phyloP scores from a whole-genome alignment of 257 asterid genomes.

The Mitragyna speciosa region DNA sequence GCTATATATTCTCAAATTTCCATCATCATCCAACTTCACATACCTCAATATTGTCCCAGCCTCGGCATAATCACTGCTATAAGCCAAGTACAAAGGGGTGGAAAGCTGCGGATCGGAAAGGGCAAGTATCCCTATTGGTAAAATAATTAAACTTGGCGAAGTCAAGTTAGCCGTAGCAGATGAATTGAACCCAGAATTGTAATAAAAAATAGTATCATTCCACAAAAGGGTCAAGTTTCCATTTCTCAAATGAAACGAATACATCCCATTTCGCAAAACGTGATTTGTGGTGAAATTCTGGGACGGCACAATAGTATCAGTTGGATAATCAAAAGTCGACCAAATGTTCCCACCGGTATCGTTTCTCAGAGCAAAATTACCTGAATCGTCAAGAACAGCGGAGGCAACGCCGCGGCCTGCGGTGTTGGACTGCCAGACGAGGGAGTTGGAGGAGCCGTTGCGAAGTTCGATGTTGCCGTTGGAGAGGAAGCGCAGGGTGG shows the following conservation, averaged over 20 bases:
- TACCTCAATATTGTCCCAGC: slow-evolving; percentile 56
- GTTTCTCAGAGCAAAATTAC: slow-evolving; percentile 61
- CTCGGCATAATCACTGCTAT: slow-evolving; percentile 65
- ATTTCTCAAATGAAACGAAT: slow-evolving; percentile 38
- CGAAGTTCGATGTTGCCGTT: slow-evolving; percentile 67
- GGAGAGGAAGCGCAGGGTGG: slow-evolving; percentile 46
- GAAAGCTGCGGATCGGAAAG: slow-evolving; percentile 50
- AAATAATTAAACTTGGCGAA: slow-evolving; percentile 50
- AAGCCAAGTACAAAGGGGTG: slow-evolving; percentile 40
- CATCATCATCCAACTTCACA: slow-evolving; percentile 64
- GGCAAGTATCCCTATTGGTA: slow-evolving; percentile 48
- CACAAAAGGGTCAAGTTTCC: slow-evolving; percentile 61
- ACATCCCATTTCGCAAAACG: slow-evolving; percentile 49
- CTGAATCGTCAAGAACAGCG: slow-evolving; percentile 58
- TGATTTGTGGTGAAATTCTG: slow-evolving; percentile 44
- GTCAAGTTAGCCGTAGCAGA: slow-evolving; percentile 37
- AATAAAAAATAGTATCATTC: slow-evolving; percentile 54
- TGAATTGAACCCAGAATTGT: slow-evolving; percentile 63
- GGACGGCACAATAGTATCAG: slow-evolving; percentile 61
- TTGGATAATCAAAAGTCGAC: slow-evolving; percentile 73
- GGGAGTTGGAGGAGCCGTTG: slow-evolving; percentile 29
- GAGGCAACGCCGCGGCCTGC: slow-evolving; percentile 45
- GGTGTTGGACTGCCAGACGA: slow-evolving; percentile 70
- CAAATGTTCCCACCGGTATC: slow-evolving; percentile 50
- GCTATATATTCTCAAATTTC: slow-evolving; percentile 77